phyloP scores from a whole-genome alignment of 2,329 filamentous ascomycete species.

The Leptographium galeiforme region DNA sequence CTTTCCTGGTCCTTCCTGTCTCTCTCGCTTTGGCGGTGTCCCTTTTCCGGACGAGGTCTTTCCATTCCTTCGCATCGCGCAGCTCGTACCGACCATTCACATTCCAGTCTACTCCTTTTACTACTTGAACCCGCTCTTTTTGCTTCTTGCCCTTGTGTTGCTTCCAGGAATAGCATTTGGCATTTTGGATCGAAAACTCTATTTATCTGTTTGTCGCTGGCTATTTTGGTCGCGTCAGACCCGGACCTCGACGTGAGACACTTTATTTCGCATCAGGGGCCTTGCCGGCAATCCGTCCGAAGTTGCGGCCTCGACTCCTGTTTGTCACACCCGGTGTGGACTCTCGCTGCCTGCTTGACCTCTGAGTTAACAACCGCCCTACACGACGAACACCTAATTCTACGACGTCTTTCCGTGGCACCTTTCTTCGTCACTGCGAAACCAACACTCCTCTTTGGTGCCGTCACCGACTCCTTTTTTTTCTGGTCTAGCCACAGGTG shows the following conservation, averaged over 20 bases:
- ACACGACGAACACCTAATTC: neutral
- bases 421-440: neutral
- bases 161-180: neutral
- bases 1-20: neutral
- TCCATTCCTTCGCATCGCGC: neutral
- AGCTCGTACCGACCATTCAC: neutral
- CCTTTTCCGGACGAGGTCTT: neutral
- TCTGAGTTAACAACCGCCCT: neutral
- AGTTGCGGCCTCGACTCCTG: neutral
- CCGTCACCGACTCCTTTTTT: too few species aligned
- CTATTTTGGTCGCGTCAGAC: conserved; percentile 1
- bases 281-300: neutral
- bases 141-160: neutral
- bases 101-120: neutral
- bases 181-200: conserved; percentile 8
- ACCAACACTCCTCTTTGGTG: neutral
- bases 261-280: neutral
- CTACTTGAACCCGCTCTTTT: neutral
- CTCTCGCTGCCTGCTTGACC: too few species aligned
- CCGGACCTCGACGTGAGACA: conserved; percentile 2
- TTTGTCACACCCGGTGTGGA: too few species aligned
- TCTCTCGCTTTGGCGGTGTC: neutral
- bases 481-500: too few species aligned
- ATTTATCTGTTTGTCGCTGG: neutral
- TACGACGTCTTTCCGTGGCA: neutral